Evolutionary conservation across 257 asterid genomes (phyloP), one percentile per base, ranked within the genome.

Genomic region (Mentha longifolia): DNA sequence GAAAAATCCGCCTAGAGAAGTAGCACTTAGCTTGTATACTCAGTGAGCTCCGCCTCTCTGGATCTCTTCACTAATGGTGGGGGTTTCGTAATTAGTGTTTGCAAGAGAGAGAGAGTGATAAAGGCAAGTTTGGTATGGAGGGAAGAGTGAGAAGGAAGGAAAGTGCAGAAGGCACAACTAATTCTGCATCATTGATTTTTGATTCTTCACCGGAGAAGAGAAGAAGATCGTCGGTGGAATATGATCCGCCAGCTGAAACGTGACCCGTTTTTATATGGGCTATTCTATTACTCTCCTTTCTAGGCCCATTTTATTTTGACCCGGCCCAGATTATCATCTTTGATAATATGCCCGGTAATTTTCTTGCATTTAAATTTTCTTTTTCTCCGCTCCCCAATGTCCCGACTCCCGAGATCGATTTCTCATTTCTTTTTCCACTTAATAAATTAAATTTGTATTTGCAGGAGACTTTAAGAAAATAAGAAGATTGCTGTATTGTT

Each of bases 211-310:
- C 78, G 81, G 81, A 69, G 79, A 80, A 59, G 81, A 69, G 79
- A 80, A 59, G 79, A 69, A 73, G 61, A 64, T 77, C 74, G 80
- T 81, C 82, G 85, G 85, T 81, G 80, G 82, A 81, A 67, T 57
- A 58, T 49, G 85, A 77, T 78, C 69, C 13, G 60, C 67, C 71
- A 19, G 52, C 51, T 57, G 57, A 47, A 68, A 43, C 13, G 5
- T 39, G 47, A 47, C 66, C 77, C 74, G 46, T 37, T 47, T 7
- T 52, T 9, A 54, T 1, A 37, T 76, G 68, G 63, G 7, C 13
- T 2, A 35, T 35, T 35, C 13, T 2, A 35, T 35, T 35, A 5
- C 39, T 35, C 5, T 5, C 39, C 39, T 35, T 0, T 35, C 8
- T 5, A 35, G 74, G 68, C 39, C 46, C 71, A 25, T 4, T 0